phyloP scores from a whole-genome alignment of 2,329 filamentous ascomycete species.

The Ophiostoma tasmaniense region DNA sequence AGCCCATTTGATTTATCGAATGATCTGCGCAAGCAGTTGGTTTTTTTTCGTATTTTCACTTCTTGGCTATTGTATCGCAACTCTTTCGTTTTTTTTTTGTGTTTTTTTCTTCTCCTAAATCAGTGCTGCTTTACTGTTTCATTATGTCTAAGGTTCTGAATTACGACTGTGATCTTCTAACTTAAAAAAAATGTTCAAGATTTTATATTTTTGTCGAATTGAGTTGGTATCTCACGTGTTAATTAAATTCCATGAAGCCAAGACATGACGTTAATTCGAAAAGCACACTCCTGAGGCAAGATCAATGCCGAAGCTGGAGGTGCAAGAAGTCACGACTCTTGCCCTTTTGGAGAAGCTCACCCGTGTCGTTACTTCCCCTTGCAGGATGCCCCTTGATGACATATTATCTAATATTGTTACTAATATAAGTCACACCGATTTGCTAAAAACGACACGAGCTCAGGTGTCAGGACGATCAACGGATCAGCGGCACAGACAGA shows the following conservation, averaged over 20 bases:
- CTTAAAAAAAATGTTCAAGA: too few species aligned
- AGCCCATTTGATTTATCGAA: slow-evolving; percentile 16
- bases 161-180: too few species aligned
- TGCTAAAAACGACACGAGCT: neutral
- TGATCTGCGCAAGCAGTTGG: neutral
- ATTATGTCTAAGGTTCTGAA: too few species aligned
- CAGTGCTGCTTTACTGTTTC: too few species aligned
- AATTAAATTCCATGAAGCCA: neutral
- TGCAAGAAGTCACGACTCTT: neutral
- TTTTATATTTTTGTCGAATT: too few species aligned
- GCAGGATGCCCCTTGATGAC: neutral
- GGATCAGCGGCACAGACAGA: neutral
- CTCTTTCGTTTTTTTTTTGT: neutral
- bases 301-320: neutral
- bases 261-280: neutral
- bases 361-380: neutral
- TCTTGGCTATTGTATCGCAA: too few species aligned
- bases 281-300: neutral
- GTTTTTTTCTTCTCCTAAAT: neutral
- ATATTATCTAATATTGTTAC: neutral
- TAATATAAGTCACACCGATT: neutral
- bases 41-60: neutral
- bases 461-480: neutral
- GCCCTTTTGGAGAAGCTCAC: neutral
- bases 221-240: too few species aligned